Evolutionary conservation across 2,329 filamentous ascomycete genomes (phyloP).

Genomic region (Pseudogymnoascus sp.): DNA sequence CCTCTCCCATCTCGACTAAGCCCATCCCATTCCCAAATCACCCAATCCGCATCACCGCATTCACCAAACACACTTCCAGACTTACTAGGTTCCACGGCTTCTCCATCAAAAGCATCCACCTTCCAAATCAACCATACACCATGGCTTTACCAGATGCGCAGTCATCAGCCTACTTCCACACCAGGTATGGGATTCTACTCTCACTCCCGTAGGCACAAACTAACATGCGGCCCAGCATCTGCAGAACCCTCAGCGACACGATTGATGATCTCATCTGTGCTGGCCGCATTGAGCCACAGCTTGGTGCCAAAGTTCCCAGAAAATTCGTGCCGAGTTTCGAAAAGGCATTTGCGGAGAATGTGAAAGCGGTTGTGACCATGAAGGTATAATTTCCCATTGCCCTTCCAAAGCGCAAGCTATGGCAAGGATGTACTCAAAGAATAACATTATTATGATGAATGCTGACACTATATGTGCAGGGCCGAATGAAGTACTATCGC

Average conservation of each 20-base stretch:
- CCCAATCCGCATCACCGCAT: background rate
- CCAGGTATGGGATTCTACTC: background rate
- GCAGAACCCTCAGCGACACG: slow-evolving; percentile 11
- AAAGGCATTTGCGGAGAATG: background rate
- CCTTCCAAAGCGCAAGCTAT: background rate
- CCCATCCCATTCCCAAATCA: background rate
- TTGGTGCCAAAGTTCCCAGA: slow-evolving; percentile 10
- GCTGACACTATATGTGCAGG: background rate
- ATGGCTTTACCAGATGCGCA: background rate
- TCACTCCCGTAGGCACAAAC: background rate
- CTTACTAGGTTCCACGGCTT: background rate
- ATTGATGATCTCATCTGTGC: slow-evolving; percentile 15
- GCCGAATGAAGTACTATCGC: background rate
- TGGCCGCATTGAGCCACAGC: slow-evolving; percentile 16
- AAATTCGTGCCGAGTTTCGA: background rate
- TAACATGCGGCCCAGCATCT: slow-evolving; percentile 11
- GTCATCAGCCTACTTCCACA: background rate
- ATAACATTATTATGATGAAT: background rate
- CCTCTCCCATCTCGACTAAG: background rate
- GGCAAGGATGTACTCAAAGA: background rate
- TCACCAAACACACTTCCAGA: background rate
- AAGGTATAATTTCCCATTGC: background rate
- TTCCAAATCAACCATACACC: background rate
- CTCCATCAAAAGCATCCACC: background rate
- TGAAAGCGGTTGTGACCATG: background rate